Base-by-base conservation (phyloP, 768 basidiomycete genomes). In the Daedaleopsis nitida region DNA sequence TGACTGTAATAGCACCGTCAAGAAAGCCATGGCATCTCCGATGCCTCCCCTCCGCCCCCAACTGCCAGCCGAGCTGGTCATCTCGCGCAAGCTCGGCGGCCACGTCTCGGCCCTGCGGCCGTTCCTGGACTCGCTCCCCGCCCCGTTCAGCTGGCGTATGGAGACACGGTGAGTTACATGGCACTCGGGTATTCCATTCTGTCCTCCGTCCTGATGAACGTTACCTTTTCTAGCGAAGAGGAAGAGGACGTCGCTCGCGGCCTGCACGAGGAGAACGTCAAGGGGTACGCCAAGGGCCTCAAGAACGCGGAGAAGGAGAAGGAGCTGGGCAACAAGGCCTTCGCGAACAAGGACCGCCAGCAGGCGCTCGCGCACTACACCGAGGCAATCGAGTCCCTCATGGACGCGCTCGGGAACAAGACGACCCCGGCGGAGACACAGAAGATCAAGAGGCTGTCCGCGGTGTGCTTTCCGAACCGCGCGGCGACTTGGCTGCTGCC, bases 91-190 rank as follows among this genome's bases (percentile, higher is more conserved):
- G 48, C 64, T 76, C 19, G 51, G 67, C 21, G 70, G 67, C 32
- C 75, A 76, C 52, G 56, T 65, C 11, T 43, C 61, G 13, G 59
- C 66, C 23, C 65, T 78, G 4, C 68, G 65, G 21, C 74, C 74
- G n/a, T 78, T 78, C 64, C 66, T 78, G 39, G 74, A 78, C 55
- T 73, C 75, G 0, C 72, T 78, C n/a, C 77, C 77, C 4, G 52
- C 63, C 9, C 76, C 76, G 13, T 76, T 78, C 61, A 64, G 66
- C 23, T 77, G 75, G 74, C 65, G 75, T 3, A 37, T 75, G 8
- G 75, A 76, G 59, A 77, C 73, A 1, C 57, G 37, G 66, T 67
- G 23, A 51, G 63, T 52, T 24, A 24, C 19, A 32, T 9, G 7
- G 14, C 17, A 19, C 50, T 35, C n/a, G n/a, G 27, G 7, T 12